Evolutionary conservation across 2,329 filamentous ascomycete genomes (phyloP).

Genomic region (Cladosporium sp.): DNA sequence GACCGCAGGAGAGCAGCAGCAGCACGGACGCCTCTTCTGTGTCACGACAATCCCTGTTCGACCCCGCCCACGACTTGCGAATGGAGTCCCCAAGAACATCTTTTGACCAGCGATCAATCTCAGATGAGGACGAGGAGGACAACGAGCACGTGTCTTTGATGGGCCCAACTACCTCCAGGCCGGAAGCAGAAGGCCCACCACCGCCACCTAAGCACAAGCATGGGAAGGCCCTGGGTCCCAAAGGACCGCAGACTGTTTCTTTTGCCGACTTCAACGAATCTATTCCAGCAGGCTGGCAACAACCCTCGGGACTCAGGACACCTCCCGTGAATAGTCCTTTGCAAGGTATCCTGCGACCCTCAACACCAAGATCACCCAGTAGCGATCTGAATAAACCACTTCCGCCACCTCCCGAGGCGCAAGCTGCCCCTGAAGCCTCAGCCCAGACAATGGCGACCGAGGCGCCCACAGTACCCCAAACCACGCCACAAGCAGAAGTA

Average conservation of each 20-base stretch:
- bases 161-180: slow-evolving; percentile 41
- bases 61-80: slow-evolving; percentile 39
- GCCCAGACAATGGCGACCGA: neutral
- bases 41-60: slow-evolving; percentile 53
- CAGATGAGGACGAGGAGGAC: slow-evolving; percentile 29
- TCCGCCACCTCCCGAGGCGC: slow-evolving; percentile 44
- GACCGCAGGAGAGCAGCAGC: slow-evolving; percentile 38
- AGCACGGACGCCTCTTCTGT: slow-evolving; percentile 53
- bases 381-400: slow-evolving; percentile 61
- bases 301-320: slow-evolving; percentile 16
- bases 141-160: slow-evolving; percentile 36
- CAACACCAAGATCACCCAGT: slow-evolving; percentile 33
- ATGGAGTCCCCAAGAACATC: slow-evolving; percentile 53
- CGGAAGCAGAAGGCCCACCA: slow-evolving; percentile 50
- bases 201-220: slow-evolving; percentile 71
- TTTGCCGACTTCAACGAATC: slow-evolving; percentile 31
- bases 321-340: slow-evolving; percentile 18
- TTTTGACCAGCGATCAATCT: slow-evolving; percentile 39
- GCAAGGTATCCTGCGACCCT: slow-evolving; percentile 22
- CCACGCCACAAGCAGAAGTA: neutral
- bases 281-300: slow-evolving; percentile 21
- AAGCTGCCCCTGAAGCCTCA: slow-evolving; percentile 2
- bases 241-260: slow-evolving; percentile 36
- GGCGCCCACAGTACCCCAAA: neutral
- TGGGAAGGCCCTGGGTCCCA: slow-evolving; percentile 60